Evolutionary conservation across 129 eudicot genomes (phyloP).

Genomic region (Heracleum sosnowskyi): DNA sequence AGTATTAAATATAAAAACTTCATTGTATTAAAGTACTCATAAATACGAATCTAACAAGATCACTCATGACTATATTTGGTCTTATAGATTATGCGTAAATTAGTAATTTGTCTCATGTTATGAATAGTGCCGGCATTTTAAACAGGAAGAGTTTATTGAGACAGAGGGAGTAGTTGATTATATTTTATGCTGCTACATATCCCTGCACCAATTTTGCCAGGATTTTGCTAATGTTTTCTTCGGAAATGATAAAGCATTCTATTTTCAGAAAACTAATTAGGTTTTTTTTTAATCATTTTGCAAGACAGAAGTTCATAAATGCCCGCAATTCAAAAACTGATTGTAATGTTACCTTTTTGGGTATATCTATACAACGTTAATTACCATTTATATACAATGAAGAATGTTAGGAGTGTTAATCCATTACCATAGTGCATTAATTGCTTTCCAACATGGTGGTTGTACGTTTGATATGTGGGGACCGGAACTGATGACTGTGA

Average conservation of each 20-base stretch:
- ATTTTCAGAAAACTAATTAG: neutral
- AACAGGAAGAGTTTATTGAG: no score
- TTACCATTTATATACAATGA: neutral
- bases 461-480: neutral
- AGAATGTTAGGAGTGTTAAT: neutral
- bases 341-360: neutral
- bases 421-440: neutral
- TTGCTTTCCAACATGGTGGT: conserved; percentile 1
- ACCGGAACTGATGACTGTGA: neutral
- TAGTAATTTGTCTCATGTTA: no score
- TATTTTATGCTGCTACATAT: neutral
- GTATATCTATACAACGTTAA: neutral
- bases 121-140: no score
- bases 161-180: no score
- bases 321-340: neutral
- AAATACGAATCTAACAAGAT: no score
- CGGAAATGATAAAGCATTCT: neutral
- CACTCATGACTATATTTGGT: no score
- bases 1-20: no score
- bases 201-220: neutral
- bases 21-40: no score
- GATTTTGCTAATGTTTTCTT: neutral
- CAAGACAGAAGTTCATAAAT: neutral
- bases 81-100: no score
- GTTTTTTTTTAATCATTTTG: neutral